Evolutionary conservation across 78 protist species (phyloP), one percentile per base, ranked within the genome.

Genomic region (Planoprotostelium fungivorum): DNA sequence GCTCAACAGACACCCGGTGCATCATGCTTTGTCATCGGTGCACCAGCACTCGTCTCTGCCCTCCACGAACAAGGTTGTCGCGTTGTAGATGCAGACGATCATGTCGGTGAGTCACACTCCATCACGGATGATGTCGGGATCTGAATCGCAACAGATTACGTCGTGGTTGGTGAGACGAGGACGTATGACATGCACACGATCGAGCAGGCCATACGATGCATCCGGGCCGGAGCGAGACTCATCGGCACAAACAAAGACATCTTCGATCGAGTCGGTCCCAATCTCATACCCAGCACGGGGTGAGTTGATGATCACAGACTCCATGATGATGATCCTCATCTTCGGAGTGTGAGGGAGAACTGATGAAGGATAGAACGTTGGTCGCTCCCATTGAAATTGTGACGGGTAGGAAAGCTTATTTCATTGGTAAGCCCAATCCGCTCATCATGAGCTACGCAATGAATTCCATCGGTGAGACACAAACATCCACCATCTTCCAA

Each of bases 181-280:
- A 35, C 29, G 34, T 85, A 85, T 85, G 86, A 85, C 36, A 85
- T 85, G 34, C 38, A 34, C 86, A 85, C 38, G 36, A 85, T 85
- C 10, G 86, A 85, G 36, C 29, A 9, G 1, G 86, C 86, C 86
- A 85, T 85, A 5, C 10, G 36, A 35, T 35, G 29, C 36, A 35
- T 85, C 38, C 10, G 36, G 10, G 36, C 34, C 10, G 86, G 86
- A 10, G 86, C 86, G 23, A 9, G 36, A 35, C 25, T 85, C 29
- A 85, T 85, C 86, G 86, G 86, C 29, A 85, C 86, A 23, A 85
- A 85, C 86, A 35, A 35, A 10, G 86, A 85, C 36, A 85, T 85
- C 1, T 85, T 25, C 36, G 86, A 85, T 23, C 86, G 86, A 35
- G 86, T 85, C 29, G 86, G 86, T 35, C 34, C 34, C 9, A 85